Base-by-base conservation (phyloP, 2,329 filamentous ascomycete genomes). In the Atkinsonella texensis region DNA sequence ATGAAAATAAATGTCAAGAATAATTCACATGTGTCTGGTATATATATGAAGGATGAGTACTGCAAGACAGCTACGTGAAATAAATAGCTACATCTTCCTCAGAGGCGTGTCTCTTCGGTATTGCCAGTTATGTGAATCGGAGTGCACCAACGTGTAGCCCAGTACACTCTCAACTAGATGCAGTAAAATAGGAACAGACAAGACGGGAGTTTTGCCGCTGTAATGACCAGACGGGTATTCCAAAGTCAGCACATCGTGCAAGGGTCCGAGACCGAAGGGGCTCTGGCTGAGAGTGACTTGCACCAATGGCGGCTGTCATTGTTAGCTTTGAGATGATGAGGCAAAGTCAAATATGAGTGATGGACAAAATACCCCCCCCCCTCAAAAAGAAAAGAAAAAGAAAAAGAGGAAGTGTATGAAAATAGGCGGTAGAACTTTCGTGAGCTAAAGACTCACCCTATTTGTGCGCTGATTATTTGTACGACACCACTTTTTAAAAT, bases 401-500 rank as follows among this genome's bases (percentile, higher is more conserved):
- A 50, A 13, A 20, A n/a, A 10, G 9, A 12, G 17, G 17, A 32
- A 10, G n/a, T 31, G 8, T 8, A 13, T 9, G 1, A 33, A 13
- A n/a, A n/a, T 9, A n/a, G 48, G 47, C 31, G 15, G 33, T n/a
- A n/a, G 3, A 31, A 15, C 12, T 11, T 28, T 38, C 11, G 33
- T 35, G 3, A 38, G 9, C 5, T 12, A 10, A 8, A 9, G 23
- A 56, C 64, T 55, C 51, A 70, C 69, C 54, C 62, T 66, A 33
- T 62, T 59, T 11, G 58, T 61, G 28, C 68, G 59, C 8, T 67
- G 63, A 46, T 69, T 64, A 50, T 76, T 75, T 9, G 66, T 60
- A 41, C 69, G 66, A 45, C 68, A 71, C 73, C 74, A 77, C 38
- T 68, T 68, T 59, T 68, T 68, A 2, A 77, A 58, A 52, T 77